Conservation (phyloP, 768 basidiomycete genomes). For the Fistulinella prunicolor region DNA sequence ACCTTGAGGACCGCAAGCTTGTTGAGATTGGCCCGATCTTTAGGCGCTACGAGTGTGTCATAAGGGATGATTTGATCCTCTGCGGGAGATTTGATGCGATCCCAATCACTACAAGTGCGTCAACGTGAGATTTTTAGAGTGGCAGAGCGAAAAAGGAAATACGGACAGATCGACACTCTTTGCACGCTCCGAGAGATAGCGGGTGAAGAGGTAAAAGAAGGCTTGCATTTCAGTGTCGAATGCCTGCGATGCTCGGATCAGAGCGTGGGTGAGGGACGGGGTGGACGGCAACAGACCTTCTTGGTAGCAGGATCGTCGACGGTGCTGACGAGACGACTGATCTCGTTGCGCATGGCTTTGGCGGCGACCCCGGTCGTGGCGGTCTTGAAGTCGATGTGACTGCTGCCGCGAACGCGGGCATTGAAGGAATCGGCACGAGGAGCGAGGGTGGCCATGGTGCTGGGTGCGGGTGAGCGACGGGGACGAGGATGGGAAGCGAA, state of each 20-base stretch:
- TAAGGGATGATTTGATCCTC: slow-evolving; percentile 64
- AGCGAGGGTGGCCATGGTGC: slow-evolving; percentile 53
- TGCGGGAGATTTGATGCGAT: slow-evolving; percentile 58
- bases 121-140: slow-evolving; percentile 3
- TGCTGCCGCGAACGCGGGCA: slow-evolving; percentile 70
- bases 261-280: slow-evolving; percentile 5
- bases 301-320: slow-evolving; percentile 77
- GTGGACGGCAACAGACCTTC: slow-evolving; percentile 52
- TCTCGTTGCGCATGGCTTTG: slow-evolving; percentile 98
- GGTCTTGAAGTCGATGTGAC: slow-evolving; percentile 96
- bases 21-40: slow-evolving; percentile 50
- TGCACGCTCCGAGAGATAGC: slow-evolving; percentile 70
- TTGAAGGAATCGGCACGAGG: slow-evolving; percentile 68
- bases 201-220: slow-evolving; percentile 80
- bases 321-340: slow-evolving; percentile 86
- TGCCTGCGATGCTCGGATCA: slow-evolving; percentile 39
- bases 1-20: slow-evolving; percentile 78
- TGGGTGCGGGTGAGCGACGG: slow-evolving; percentile 25
- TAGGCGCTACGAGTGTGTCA: slow-evolving; percentile 43
- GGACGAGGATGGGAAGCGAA: slow-evolving; percentile 7
- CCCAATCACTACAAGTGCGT: slow-evolving; percentile 31
- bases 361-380: slow-evolving; percentile 91
- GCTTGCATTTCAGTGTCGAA: slow-evolving; percentile 83
- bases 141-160: slow-evolving; percentile 13
- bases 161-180: slow-evolving; percentile 68